Conservation (phyloP, 805 yeast species). For the Starmera amethionina region DNA sequence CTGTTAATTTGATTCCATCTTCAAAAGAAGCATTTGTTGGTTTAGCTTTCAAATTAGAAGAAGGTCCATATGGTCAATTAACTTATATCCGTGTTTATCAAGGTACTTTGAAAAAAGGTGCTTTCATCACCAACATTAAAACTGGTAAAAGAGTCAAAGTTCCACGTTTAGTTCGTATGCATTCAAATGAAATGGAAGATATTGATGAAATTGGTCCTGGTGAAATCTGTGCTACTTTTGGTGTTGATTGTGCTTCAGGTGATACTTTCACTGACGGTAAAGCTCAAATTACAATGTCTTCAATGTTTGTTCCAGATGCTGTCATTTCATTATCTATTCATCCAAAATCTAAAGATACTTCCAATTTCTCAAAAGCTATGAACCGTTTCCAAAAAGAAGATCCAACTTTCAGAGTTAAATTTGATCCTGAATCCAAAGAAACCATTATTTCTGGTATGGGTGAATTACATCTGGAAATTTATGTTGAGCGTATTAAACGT, state of each 20-base stretch:
- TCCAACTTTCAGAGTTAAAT: conserved; percentile 93
- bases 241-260: conserved; percentile 98
- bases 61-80: conserved; percentile 95
- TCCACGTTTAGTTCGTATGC: conserved; percentile 94
- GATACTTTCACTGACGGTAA: conserved; percentile 91
- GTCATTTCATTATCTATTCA: conserved; percentile 87
- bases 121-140: conserved; percentile 79
- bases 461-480: conserved; percentile 92
- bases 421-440: conserved; percentile 85
- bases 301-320: conserved; percentile 98
- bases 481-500: conserved; percentile 96
- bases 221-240: conserved; percentile 98
- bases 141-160: conserved; percentile 91
- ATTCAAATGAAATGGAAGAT: conserved; percentile 98
- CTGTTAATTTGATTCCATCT: conserved; percentile 68
- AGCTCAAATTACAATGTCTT: conserved; percentile 79
- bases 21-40: conserved; percentile 80
- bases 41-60: conserved; percentile 97
- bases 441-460: conserved; percentile 98
- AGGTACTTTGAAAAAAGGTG: conserved; percentile 88
- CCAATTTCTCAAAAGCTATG: conserved; percentile 92
- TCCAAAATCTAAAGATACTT: conserved; percentile 79
- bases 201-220: conserved; percentile 94
- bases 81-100: conserved; percentile 96
- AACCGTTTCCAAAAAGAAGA: conserved; percentile 98